Base-by-base conservation (phyloP, 371 early-diverging fungal genomes). In the Mucor mucedo region DNA sequence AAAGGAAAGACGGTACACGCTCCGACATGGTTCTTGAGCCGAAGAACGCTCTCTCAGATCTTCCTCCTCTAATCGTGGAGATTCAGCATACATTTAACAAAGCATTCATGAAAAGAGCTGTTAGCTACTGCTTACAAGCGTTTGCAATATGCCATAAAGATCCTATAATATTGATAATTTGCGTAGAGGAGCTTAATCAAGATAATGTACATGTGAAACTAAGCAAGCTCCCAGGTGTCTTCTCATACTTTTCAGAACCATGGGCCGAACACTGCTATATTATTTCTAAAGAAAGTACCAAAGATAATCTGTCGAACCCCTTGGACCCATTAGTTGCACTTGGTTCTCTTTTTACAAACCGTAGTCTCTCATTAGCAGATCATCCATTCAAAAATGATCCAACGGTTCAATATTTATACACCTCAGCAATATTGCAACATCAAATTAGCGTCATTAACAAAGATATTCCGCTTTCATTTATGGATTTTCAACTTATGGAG, bases 11-110 rank as follows among this genome's bases (percentile, higher is more conserved):
- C 11, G 62, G 49, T 55, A 55, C 62, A 55, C 50, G 55, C 50
- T 55, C 62, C 16, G 50, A 55, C 32, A 62, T 62, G 55, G 62
- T 49, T 54, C 48, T 62, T 55, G 62, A 62, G 55, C 49, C 62
- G 48, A 54, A 62, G 32, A 62, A 32, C 21, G 62, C 62, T 42
- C 45, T 53, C 62, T 61, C 62, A 61, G 55, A 61, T 49, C 55
- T 61, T 40, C 55, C 62, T 62, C 62, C 55, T 32, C 21, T 62
- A 48, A 62, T 62, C 40, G 10, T 62, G 62, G 55, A 62, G 35
- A 55, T 62, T 42, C 62, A 62, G 48, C 62, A 55, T 54, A 62
- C 62, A 42, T 32, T 39, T 27, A 55, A 55, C 42, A 27, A 55
- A 55, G 27, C 28, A 42, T 54, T 62, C 10, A 62, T 62, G 55